Percentiles rank a stretch among this genome's conserved stretches.
These are phyloP conservation scores for Volvox africanus DNA, from an alignment of 139 green algal genomes.

Conservation along the genomic window DNA sequence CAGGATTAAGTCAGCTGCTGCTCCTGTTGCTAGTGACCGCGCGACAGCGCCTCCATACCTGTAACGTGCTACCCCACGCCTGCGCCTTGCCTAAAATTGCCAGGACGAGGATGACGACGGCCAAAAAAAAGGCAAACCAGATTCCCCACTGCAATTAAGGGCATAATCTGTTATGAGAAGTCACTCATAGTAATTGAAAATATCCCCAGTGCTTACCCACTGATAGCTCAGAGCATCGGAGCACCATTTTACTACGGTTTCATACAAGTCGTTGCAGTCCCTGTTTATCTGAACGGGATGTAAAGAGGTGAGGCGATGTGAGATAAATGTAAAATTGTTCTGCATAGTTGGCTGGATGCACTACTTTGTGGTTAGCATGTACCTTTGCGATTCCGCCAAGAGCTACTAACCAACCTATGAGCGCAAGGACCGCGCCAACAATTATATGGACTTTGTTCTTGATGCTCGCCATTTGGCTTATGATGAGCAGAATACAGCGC, in stretches of 20 bases:
- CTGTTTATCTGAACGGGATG: no score
- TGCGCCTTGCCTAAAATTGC: background rate
- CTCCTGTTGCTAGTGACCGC: no score
- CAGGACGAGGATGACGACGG: background rate
- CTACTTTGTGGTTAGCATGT: no score
- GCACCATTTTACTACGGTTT: background rate
- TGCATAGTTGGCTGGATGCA: background rate
- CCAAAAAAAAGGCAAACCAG: slow-evolving; percentile 34
- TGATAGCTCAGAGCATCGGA: background rate
- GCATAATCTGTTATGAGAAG: background rate
- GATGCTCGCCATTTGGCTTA: slow-evolving; percentile 9
- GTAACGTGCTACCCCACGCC: background rate
- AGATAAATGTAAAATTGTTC: background rate
- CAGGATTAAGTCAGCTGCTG: no score
- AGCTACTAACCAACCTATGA: slow-evolving; percentile 32
- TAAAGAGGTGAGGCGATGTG: no score
- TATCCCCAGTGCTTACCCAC: background rate
- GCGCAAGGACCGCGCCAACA: background rate
- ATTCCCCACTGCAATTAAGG: slow-evolving; percentile 10
- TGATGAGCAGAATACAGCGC: background rate
- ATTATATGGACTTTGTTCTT: slow-evolving; percentile 22
- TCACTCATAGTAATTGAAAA: background rate
- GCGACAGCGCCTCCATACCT: background rate
- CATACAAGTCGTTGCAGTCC: background rate
- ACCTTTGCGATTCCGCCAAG: slow-evolving; percentile 8